A percentile compares a stretch with the other conserved stretches of the same genome.
Evolutionary conservation across 2,329 filamentous ascomycete genomes (phyloP).

Genomic region (Orbilia oligospora): DNA sequence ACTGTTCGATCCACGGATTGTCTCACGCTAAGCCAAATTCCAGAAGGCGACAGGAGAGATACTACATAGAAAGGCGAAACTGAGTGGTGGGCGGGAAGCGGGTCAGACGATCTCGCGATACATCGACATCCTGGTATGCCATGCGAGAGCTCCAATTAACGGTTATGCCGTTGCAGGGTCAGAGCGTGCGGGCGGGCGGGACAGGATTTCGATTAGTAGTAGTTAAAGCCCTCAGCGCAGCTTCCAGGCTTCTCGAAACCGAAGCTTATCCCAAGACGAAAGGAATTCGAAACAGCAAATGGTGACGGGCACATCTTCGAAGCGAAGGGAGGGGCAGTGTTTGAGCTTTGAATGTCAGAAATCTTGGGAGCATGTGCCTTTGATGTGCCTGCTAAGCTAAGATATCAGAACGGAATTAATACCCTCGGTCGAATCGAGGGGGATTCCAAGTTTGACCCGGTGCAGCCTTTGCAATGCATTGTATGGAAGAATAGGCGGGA

Average conservation of each 20-base stretch:
- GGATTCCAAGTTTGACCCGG: not conserved
- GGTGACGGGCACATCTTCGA: slow-evolving; percentile 1
- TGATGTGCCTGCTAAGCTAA: not conserved
- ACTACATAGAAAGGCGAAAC: not conserved
- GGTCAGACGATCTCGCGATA: slow-evolving; percentile 57
- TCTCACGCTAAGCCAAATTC: slow-evolving; percentile 30
- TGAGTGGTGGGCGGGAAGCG: slow-evolving; percentile 12
- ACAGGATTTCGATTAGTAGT: slow-evolving; percentile 2
- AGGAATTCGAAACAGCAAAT: slow-evolving; percentile 39
- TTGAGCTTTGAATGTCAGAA: slow-evolving; percentile 34
- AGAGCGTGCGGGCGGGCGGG: slow-evolving; percentile 36
- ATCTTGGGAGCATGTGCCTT: slow-evolving; percentile 24
- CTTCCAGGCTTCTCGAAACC: slow-evolving; percentile 23
- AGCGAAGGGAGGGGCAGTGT: slow-evolving; percentile 41
- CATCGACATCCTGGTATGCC: slow-evolving; percentile 29
- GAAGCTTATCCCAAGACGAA: slow-evolving; percentile 31
- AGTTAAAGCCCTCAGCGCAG: not conserved
- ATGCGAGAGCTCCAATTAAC: slow-evolving; percentile 17
- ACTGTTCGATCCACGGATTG: slow-evolving; percentile 29
- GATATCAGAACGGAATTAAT: not conserved
- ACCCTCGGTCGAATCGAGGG: slow-evolving; percentile 26
- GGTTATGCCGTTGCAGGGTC: slow-evolving; percentile 22
- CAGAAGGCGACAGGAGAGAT: slow-evolving; percentile 18
- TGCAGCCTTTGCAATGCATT: too few species aligned
- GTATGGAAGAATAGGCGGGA: too few species aligned